Evolutionary conservation across 805 yeast genomes (phyloP).

Genomic region (Candida andamanensis): DNA sequence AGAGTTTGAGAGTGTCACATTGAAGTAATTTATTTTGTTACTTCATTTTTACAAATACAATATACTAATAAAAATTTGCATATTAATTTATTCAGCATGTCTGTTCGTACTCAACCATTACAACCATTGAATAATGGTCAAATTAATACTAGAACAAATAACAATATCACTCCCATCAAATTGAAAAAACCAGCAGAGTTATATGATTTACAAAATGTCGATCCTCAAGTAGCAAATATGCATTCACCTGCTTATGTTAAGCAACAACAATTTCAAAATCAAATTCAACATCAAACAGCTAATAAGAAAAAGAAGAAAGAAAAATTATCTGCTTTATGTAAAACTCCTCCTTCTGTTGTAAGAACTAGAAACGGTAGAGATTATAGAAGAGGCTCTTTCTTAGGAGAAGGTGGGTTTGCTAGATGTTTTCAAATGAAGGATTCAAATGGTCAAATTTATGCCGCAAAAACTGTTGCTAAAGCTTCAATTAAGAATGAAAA

Average conservation of each 20-base stretch:
- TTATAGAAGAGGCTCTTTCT: slow-evolving; percentile 81
- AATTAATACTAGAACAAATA: slow-evolving; percentile 39
- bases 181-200: slow-evolving; percentile 11
- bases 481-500: slow-evolving; percentile 87
- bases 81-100: slow-evolving; percentile 18
- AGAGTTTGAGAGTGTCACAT: background rate
- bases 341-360: slow-evolving; percentile 94
- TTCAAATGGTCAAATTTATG: slow-evolving; percentile 78
- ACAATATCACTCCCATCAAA: slow-evolving; percentile 28
- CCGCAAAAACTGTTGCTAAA: slow-evolving; percentile 97
- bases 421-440: slow-evolving; percentile 96
- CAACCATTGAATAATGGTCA: slow-evolving; percentile 53
- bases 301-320: slow-evolving; percentile 70
- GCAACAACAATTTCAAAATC: slow-evolving; percentile 9
- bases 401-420: slow-evolving; percentile 99
- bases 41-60: too few relatives aligned
- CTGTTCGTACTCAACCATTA: slow-evolving; percentile 43
- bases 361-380: slow-evolving; percentile 83
- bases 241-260: slow-evolving; percentile 4
- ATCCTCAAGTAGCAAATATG: slow-evolving; percentile 1
- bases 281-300: slow-evolving; percentile 18
- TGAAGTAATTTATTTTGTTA: background rate
- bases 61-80: too few relatives aligned
- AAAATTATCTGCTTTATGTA: slow-evolving; percentile 84
- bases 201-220: slow-evolving; percentile 5